Evolutionary conservation across 306 rosid species (phyloP).

Genomic region (Parietaria judaica): DNA sequence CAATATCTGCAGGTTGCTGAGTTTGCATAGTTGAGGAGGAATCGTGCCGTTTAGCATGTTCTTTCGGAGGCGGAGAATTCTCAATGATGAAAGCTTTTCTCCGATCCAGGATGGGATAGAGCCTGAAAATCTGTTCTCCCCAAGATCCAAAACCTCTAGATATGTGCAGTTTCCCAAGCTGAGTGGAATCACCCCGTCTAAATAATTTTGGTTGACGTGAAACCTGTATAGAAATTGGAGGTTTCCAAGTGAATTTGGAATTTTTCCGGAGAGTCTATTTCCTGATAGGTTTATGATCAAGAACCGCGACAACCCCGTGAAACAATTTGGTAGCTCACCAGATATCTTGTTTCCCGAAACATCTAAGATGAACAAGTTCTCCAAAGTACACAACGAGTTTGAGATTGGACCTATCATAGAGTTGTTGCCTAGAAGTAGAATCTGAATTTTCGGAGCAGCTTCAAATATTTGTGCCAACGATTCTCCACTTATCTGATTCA

Average conservation of each 20-base stretch:
- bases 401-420: too few species aligned
- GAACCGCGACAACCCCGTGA: background rate
- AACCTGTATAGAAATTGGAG: background rate
- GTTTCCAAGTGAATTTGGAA: background rate
- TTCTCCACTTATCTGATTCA: too few species aligned
- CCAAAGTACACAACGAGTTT: too few species aligned
- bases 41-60: constrained; percentile 21
- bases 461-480: too few species aligned
- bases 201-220: background rate
- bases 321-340: background rate
- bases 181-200: background rate
- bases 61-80: constrained; percentile 12
- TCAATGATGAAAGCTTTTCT: background rate
- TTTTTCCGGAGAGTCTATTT: background rate
- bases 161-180: background rate
- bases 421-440: too few species aligned
- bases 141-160: background rate
- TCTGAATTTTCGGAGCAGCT: too few species aligned
- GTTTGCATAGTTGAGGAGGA: constrained; percentile 14
- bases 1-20: constrained; percentile 9
- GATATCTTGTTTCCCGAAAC: background rate
- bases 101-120: constrained; percentile 14
- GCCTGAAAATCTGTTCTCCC: constrained; percentile 16
- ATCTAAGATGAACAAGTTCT: too few species aligned
- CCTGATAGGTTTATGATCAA: background rate